A percentile compares a stretch with the other conserved stretches of the same genome.
Conservation (phyloP, 2,329 filamentous ascomycete species). For the Myriosclerotinia curreyana region DNA sequence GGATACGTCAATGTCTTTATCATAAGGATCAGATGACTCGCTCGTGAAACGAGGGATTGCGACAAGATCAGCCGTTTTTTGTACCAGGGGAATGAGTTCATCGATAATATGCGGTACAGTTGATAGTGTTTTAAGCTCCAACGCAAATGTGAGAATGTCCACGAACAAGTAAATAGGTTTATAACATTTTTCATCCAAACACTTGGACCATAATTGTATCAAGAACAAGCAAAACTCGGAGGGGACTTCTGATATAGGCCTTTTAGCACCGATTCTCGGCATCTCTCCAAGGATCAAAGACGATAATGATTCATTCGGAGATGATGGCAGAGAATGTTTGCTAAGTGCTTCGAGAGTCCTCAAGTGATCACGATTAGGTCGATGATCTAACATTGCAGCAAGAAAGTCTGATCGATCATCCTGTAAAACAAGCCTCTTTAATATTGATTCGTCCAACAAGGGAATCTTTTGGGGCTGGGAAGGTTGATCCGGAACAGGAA, state of each 20-base stretch:
- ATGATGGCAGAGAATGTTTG: slow-evolving; percentile 62
- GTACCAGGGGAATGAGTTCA: slow-evolving; percentile 53
- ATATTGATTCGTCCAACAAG: slow-evolving; percentile 38
- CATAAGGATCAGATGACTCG: slow-evolving; percentile 48
- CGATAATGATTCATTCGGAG: slow-evolving; percentile 59
- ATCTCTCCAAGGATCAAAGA: slow-evolving; percentile 66
- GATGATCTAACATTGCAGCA: slow-evolving; percentile 39
- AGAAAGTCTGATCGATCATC: slow-evolving; percentile 44
- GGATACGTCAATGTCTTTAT: slow-evolving; percentile 57
- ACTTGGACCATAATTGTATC: slow-evolving; percentile 65
- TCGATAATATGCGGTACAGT: slow-evolving; percentile 59
- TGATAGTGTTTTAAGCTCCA: slow-evolving; percentile 58
- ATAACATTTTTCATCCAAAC: slow-evolving; percentile 59
- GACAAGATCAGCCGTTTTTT: slow-evolving; percentile 56
- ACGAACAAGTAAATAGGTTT: slow-evolving; percentile 63
- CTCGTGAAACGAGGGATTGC: slow-evolving; percentile 45
- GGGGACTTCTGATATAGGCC: slow-evolving; percentile 52
- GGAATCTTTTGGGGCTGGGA: slow-evolving; percentile 17
- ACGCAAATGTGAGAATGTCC: slow-evolving; percentile 60
- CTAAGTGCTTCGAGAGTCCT: slow-evolving; percentile 67
- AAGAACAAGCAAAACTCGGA: slow-evolving; percentile 63
- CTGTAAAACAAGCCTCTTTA: slow-evolving; percentile 42
- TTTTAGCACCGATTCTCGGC: slow-evolving; percentile 52
- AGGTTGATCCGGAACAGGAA: slow-evolving; percentile 28
- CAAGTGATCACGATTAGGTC: slow-evolving; percentile 47